Evolutionary conservation across 2,329 filamentous ascomycete genomes (phyloP).

Genomic region (Sclerotinia subarctica): DNA sequence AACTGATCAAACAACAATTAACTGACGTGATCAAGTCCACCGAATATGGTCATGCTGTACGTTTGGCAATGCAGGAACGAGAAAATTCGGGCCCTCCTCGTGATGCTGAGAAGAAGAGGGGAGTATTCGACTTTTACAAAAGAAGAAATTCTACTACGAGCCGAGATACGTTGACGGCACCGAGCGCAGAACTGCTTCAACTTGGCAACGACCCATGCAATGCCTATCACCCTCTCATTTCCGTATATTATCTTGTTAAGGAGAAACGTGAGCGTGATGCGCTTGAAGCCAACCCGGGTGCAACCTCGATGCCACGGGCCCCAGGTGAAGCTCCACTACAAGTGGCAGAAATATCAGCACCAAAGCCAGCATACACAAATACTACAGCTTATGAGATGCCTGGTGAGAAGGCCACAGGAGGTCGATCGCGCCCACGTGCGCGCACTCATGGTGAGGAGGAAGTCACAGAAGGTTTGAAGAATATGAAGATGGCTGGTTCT

Average conservation of each 20-base stretch:
- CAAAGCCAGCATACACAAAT: conserved; percentile 87
- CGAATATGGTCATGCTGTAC: conserved; percentile 86
- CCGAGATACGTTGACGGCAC: conserved; percentile 77
- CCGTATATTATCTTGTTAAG: conserved; percentile 92
- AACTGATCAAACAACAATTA: conserved; percentile 77
- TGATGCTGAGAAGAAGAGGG: conserved; percentile 77
- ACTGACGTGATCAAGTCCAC: conserved; percentile 87
- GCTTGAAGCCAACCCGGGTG: conserved; percentile 55
- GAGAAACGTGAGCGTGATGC: conserved; percentile 86
- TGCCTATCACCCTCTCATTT: conserved; percentile 87
- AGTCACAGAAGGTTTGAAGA: conserved; percentile 68
- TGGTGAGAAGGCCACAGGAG: conserved; percentile 81
- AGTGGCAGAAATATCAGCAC: conserved; percentile 73
- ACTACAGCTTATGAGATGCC: conserved; percentile 80
- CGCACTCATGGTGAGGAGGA: conserved; percentile 96
- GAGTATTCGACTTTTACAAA: conserved; percentile 94
- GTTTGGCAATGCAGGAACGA: conserved; percentile 64
- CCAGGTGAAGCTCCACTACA: conserved; percentile 52
- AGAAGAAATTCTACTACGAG: conserved; percentile 85
- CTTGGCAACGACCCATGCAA: conserved; percentile 85
- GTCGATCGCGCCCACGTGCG: conserved; percentile 77
- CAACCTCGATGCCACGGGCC: conserved; percentile 53
- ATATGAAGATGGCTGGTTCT: conserved; percentile 54
- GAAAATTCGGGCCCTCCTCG: conserved; percentile 51
- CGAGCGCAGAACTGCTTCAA: conserved; percentile 82